phyloP scores from a whole-genome alignment of 2,329 filamentous ascomycete species.

The Ophiosphaerella korrae region DNA sequence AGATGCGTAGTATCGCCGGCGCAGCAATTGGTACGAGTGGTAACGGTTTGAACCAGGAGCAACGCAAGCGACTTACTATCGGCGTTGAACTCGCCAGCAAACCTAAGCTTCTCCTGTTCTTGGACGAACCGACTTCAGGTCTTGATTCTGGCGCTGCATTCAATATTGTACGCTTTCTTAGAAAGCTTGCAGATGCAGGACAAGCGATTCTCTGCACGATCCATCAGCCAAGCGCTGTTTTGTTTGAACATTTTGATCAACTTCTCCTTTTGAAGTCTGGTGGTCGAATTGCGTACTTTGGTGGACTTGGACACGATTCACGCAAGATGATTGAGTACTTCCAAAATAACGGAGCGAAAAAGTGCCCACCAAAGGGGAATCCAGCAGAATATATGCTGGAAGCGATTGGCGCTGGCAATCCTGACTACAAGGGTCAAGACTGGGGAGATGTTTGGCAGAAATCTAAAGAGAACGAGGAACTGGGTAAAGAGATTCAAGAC shows the following conservation, averaged over 20 bases:
- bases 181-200: constrained; percentile 68
- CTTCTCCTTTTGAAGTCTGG: constrained; percentile 68
- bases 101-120: constrained; percentile 74
- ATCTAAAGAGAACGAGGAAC: constrained; percentile 46
- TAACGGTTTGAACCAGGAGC: constrained; percentile 61
- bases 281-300: constrained; percentile 70
- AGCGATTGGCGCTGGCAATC: constrained; percentile 50
- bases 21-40: constrained; percentile 65
- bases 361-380: constrained; percentile 58
- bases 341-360: constrained; percentile 57
- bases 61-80: constrained; percentile 69
- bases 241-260: constrained; percentile 71
- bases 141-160: constrained; percentile 72
- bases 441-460: constrained; percentile 54
- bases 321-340: constrained; percentile 56
- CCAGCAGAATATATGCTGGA: constrained; percentile 60
- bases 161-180: constrained; percentile 68
- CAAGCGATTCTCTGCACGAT: constrained; percentile 73
- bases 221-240: constrained; percentile 70
- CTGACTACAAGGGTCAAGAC: constrained; percentile 51
- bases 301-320: constrained; percentile 57
- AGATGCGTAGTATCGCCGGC: constrained; percentile 68
- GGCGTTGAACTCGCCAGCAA: constrained; percentile 66
- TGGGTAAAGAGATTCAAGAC: constrained; percentile 49
- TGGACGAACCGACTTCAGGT: constrained; percentile 79